These are phyloP conservation scores for Actinomucor elegans DNA, from an alignment of 371 early-diverging fungal genomes.

Conservation along the genomic window DNA sequence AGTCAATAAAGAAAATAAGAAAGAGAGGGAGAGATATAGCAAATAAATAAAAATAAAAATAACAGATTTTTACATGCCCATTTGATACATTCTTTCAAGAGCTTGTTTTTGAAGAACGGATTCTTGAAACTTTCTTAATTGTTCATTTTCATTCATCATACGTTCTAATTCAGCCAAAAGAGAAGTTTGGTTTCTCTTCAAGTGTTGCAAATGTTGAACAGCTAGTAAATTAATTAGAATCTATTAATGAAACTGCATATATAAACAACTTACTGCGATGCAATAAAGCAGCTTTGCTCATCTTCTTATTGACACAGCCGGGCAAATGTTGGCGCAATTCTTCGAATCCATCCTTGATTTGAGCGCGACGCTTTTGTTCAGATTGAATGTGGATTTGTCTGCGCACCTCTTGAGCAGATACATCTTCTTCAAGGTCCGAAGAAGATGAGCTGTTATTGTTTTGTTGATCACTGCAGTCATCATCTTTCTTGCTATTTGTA, in stretches of 20 bases:
- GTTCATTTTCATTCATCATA: constrained; percentile 49
- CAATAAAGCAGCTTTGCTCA: constrained; percentile 58
- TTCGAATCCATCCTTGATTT: constrained; percentile 62
- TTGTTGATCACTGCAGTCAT: neutral
- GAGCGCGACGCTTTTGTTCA: constrained; percentile 62
- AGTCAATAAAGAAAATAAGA: neutral
- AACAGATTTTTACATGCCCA: constrained; percentile 40
- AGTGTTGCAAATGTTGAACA: constrained; percentile 51
- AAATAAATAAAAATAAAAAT: neutral
- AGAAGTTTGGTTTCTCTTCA: constrained; percentile 46
- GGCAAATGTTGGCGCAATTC: constrained; percentile 57
- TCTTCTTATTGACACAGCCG: constrained; percentile 54
- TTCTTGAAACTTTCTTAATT: constrained; percentile 53
- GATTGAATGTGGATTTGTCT: constrained; percentile 63
- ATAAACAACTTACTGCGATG: constrained; percentile 51
- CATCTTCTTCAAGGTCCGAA: constrained; percentile 27
- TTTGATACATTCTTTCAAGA: constrained; percentile 53
- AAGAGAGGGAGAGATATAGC: neutral
- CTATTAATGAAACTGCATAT: neutral
- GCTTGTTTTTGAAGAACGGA: constrained; percentile 52
- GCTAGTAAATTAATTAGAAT: constrained; percentile 21
- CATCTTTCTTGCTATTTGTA: constrained; percentile 20
- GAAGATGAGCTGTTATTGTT: neutral
- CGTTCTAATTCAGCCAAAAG: constrained; percentile 48
- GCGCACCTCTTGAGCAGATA: constrained; percentile 51